Evolutionary conservation across 495 filamentous ascomycete genomes (phyloP).

Genomic region (Hamigera avellanea): DNA sequence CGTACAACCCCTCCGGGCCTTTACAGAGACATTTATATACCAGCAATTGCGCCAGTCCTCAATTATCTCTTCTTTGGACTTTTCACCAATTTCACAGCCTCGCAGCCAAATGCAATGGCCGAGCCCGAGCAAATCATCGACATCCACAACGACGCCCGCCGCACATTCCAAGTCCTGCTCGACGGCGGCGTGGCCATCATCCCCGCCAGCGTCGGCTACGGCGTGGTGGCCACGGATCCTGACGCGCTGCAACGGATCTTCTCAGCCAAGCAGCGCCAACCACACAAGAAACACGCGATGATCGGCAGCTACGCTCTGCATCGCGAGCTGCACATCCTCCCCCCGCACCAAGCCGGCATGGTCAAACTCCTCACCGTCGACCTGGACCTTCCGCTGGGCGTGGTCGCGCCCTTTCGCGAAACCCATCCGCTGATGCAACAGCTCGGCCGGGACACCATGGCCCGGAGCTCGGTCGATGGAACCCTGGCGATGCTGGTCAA

Average conservation of each 20-base stretch:
- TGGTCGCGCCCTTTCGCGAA: conserved; percentile 10
- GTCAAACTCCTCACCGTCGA: conserved; percentile 10
- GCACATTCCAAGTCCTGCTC: conserved; percentile 12
- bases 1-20: too few relatives aligned
- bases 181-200: conserved; percentile 14
- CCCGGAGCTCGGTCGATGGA: conserved; percentile 7
- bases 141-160: conserved; percentile 8
- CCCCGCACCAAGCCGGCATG: conserved; percentile 4
- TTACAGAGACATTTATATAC: too few relatives aligned
- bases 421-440: conserved; percentile 10
- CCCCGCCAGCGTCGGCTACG: conserved; percentile 15
- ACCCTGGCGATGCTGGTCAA: conserved; percentile 19
- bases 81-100: too few relatives aligned
- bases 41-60: too few relatives aligned
- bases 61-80: too few relatives aligned
- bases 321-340: conserved; percentile 7
- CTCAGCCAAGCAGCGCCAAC: conserved; percentile 7
- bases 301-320: conserved; percentile 13
- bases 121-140: too few relatives aligned
- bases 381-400: conserved; percentile 13
- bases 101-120: too few relatives aligned
- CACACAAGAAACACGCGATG: conserved; percentile 17
- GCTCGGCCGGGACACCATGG: conserved; percentile 1
- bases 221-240: conserved; percentile 8
- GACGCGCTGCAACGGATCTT: conserved; percentile 10